phyloP scores from a whole-genome alignment of 176 grass and related monocot genomes.

The Puya raimondii region DNA sequence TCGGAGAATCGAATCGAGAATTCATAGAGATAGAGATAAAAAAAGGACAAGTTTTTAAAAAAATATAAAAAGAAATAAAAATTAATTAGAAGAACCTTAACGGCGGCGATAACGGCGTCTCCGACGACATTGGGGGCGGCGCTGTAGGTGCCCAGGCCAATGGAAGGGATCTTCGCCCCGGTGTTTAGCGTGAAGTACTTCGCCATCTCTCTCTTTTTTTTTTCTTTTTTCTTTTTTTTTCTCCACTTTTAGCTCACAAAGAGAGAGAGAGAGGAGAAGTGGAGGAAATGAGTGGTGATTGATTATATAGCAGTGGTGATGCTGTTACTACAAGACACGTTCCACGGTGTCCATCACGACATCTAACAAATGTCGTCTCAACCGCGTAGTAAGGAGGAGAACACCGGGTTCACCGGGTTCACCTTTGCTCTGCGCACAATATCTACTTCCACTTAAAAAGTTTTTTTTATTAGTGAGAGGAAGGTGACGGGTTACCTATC shows the following conservation, averaged over 20 bases:
- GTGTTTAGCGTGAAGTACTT: conserved; percentile 62
- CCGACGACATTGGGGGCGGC: conserved; percentile 36
- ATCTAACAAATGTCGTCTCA: too few species aligned
- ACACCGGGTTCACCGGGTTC: too few species aligned
- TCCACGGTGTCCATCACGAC: too few species aligned
- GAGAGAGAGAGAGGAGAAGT: not conserved
- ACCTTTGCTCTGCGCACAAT: too few species aligned
- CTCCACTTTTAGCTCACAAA: too few species aligned
- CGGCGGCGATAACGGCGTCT: conserved; percentile 38
- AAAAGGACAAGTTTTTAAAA: not conserved
- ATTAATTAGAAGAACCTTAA: conserved; percentile 40
- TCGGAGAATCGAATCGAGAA: not conserved
- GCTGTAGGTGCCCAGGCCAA: conserved; percentile 74
- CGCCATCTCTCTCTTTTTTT: conserved; percentile 36
- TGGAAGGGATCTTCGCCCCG: conserved; percentile 59
- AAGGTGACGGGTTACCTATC: too few species aligned
- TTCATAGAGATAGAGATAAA: not conserved
- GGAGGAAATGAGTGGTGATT: not conserved
- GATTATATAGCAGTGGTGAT: too few species aligned
- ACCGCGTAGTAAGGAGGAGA: too few species aligned
- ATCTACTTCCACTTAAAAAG: too few species aligned
- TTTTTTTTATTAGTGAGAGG: too few species aligned
- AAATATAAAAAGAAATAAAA: not conserved
- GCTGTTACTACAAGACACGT: too few species aligned
- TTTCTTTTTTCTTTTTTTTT: too few species aligned